Conservation (phyloP, 2,329 filamentous ascomycete genomes). For the Arthrobotrys sphaeroides region DNA sequence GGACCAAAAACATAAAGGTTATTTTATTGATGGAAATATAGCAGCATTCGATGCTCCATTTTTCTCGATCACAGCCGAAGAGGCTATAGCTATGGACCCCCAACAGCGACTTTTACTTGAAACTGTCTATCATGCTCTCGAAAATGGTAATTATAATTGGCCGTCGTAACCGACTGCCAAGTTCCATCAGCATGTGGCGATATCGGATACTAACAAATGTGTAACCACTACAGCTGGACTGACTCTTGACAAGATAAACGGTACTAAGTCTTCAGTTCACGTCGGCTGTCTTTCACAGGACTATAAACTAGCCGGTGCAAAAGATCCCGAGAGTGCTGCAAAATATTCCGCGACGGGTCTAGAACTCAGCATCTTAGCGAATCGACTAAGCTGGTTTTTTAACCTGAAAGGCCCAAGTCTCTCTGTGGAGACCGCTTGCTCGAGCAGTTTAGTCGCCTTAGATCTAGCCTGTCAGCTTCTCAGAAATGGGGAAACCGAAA, state of each 20-base stretch:
- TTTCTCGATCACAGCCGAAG: constrained; percentile 86
- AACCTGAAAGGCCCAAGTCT: constrained; percentile 58
- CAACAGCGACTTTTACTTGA: constrained; percentile 82
- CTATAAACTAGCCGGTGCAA: constrained; percentile 50
- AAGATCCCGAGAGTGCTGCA: constrained; percentile 60
- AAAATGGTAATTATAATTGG: too few species aligned
- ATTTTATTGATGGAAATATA: constrained; percentile 72
- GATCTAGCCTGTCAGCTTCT: constrained; percentile 67
- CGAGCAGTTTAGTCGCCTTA: constrained; percentile 67
- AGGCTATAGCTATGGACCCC: constrained; percentile 79
- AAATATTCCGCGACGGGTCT: constrained; percentile 60
- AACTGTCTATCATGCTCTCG: constrained; percentile 82
- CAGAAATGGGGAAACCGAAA: constrained; percentile 60
- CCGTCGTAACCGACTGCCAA: too few species aligned
- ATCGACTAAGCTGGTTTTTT: constrained; percentile 63
- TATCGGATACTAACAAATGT: too few species aligned
- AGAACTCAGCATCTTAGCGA: constrained; percentile 63
- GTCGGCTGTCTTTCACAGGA: constrained; percentile 38
- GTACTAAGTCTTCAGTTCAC: constrained; percentile 51
- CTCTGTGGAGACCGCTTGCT: constrained; percentile 69
- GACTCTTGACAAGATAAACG: constrained; percentile 55
- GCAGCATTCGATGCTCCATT: constrained; percentile 81
- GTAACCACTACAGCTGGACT: constrained; percentile 11
- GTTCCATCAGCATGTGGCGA: constrained; percentile 63
- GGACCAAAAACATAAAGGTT: constrained; percentile 26